Percentiles rank a stretch among this genome's conserved stretches.
Evolutionary conservation across 2,329 filamentous ascomycete species (phyloP).

Genomic region (Phyllosticta citribraziliensis): DNA sequence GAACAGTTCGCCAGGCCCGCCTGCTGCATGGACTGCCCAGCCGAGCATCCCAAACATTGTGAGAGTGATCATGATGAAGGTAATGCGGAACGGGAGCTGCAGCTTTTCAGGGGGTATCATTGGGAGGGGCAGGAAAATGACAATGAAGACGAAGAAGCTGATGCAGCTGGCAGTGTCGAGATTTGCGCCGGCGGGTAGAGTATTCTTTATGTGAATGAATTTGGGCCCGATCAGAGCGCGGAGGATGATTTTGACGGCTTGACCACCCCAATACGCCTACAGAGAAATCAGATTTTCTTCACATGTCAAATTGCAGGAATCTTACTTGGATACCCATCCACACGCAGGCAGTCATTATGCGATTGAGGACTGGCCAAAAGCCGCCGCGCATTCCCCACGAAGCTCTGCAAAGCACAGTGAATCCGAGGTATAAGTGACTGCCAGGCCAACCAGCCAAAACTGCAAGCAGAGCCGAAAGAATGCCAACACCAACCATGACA

Average conservation of each 20-base stretch:
- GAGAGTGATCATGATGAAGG: constrained; percentile 34
- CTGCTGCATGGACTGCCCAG: constrained; percentile 34
- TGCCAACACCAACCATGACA: constrained; percentile 22
- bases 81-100: constrained; percentile 35
- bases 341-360: constrained; percentile 16
- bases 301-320: not conserved
- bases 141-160: constrained; percentile 26
- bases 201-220: constrained; percentile 18
- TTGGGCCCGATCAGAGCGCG: constrained; percentile 3
- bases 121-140: constrained; percentile 34
- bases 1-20: constrained; percentile 31
- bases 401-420: constrained; percentile 21
- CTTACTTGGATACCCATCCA: constrained; percentile 16
- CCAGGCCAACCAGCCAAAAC: constrained; percentile 28
- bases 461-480: constrained; percentile 24
- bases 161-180: constrained; percentile 26
- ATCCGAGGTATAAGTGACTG: constrained; percentile 24
- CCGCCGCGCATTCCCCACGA: constrained; percentile 15
- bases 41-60: constrained; percentile 24
- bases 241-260: constrained; percentile 11
- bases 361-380: constrained; percentile 17
- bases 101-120: constrained; percentile 40
- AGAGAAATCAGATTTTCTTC: not conserved
- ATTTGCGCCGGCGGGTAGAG: constrained; percentile 23
- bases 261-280: constrained; percentile 9